Base-by-base conservation (phyloP, 768 basidiomycete species). In the Termitomyces bulborhizus region DNA sequence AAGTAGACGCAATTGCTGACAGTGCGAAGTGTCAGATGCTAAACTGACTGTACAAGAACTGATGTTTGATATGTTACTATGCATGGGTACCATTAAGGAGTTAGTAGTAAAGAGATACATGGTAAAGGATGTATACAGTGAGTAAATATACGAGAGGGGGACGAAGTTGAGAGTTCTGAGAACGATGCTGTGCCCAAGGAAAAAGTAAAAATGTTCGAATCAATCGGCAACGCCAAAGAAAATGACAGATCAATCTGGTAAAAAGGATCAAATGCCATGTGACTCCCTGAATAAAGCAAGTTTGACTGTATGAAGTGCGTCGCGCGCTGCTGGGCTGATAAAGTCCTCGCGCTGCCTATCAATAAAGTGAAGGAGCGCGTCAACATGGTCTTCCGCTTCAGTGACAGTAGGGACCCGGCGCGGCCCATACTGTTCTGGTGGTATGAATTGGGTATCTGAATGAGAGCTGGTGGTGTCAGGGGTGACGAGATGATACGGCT, bases 381-480 rank as follows among this genome's bases (percentile, higher is more conserved):
- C 75, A 51, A 85, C 66, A 26, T 82, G 77, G 9, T 75, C 74
- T 48, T 85, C 79, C 2, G 78, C 83, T 48, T 83, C 78, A 0
- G 67, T 63, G n/a, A 76, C 63, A 47, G 76, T 72, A 18, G 79
- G 75, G 29, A 69, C 62, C 21, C 48, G 49, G 12, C 37, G 50
- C 3, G 42, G 31, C 6, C 8, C 32, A 43, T 44, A 55, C 18
- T 45, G 36, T 21, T 36, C 41, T 37, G 46, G 53, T 7, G 32
- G 53, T 29, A 37, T 36, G 36, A 39, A 37, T 0, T 18, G 34
- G 8, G 24, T 15, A 24, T 37, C 45, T 29, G 53, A 26, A 29
- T 45, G 46, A n/a, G 54, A 41, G 31, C 37, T 43, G 42, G 24
- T 40, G 42, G 40, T 29, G 34, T 34, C 52, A 26, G 42, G 42